Base-by-base conservation (phyloP, 192 early-diverging fungal species). In the Chytriomyces hyalinus region DNA sequence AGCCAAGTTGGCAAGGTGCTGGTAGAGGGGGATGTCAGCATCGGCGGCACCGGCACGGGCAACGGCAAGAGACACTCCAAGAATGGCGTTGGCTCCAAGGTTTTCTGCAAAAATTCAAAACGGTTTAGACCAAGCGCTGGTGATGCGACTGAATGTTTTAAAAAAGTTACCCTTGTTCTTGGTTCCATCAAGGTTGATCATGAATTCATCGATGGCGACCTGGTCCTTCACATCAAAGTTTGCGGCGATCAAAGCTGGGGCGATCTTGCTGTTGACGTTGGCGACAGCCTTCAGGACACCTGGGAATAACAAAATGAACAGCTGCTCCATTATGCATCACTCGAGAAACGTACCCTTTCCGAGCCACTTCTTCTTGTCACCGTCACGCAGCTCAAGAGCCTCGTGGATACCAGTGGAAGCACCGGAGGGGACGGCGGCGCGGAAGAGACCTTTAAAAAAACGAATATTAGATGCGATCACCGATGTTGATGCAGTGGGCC, bases 341-440 rank as follows among this genome's bases (percentile, higher is more conserved):
- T 62, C 45, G 46, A 63, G 61, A 60, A 72, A 78, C 83, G 78
- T 90, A 95, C 94, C 93, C 89, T 99, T 99, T 89, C 97, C 97
- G 79, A 96, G 82, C 88, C 98, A 98, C 51, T 88, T 88, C 66
- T 77, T 67, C 85, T 92, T 92, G 81, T 93, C 90, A 50, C 89
- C 90, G 73, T 99, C 97, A 82, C 97, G 96, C 66, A 99, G 93
- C 89, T 99, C 97, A 36, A 98, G 88, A 63, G 97, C 97, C 88
- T 99, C 97, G 88, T 99, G 93, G 81, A 99, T 91, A 83, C 97
- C 97, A 63, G 97, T 99, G 61, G 96, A 98, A 47, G 97, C 97
- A 77, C 97, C 97, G 78, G 95, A 97, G 66, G 97, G 97, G 61
- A 99, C 97, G 61, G 93, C 95, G 51, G 97, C 95, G 73, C 95